A percentile compares a stretch with the other conserved stretches of the same genome.
Conservation (phyloP, 345 rosid genomes). For the Salix suchowensis region DNA sequence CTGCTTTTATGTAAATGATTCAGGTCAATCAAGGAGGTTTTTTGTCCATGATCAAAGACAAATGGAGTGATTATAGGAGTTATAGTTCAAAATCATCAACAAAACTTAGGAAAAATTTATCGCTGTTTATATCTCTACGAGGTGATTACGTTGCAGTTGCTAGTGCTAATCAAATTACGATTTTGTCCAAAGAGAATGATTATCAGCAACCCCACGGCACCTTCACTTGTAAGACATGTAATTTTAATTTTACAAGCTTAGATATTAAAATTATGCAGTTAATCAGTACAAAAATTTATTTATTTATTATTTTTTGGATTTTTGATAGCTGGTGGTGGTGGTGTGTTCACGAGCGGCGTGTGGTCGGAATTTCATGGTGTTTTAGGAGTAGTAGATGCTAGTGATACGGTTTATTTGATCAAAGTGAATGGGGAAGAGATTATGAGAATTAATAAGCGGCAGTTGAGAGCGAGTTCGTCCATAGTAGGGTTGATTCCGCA, state of each 20-base stretch:
- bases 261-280: background rate
- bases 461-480: constrained; percentile 56
- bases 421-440: constrained; percentile 84
- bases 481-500: constrained; percentile 60
- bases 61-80: constrained; percentile 48
- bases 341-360: constrained; percentile 58
- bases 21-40: constrained; percentile 40
- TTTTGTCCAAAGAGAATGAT: constrained; percentile 68
- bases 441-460: constrained; percentile 48
- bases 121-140: constrained; percentile 63
- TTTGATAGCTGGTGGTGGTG: constrained; percentile 44
- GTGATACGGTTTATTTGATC: constrained; percentile 61
- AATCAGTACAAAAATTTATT: background rate
- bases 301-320: background rate
- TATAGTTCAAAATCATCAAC: constrained; percentile 18
- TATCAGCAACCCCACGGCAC: constrained; percentile 59
- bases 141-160: constrained; percentile 85
- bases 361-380: constrained; percentile 86
- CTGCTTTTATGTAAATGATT: constrained; percentile 6
- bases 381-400: constrained; percentile 71
- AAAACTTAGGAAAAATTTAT: constrained; percentile 35
- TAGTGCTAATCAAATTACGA: constrained; percentile 60
- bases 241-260: background rate
- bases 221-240: constrained; percentile 49
- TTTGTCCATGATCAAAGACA: constrained; percentile 40